These are phyloP conservation scores for Pycnococcus provasolii DNA, from an alignment of 139 green algal genomes.

Conservation along the genomic window DNA sequence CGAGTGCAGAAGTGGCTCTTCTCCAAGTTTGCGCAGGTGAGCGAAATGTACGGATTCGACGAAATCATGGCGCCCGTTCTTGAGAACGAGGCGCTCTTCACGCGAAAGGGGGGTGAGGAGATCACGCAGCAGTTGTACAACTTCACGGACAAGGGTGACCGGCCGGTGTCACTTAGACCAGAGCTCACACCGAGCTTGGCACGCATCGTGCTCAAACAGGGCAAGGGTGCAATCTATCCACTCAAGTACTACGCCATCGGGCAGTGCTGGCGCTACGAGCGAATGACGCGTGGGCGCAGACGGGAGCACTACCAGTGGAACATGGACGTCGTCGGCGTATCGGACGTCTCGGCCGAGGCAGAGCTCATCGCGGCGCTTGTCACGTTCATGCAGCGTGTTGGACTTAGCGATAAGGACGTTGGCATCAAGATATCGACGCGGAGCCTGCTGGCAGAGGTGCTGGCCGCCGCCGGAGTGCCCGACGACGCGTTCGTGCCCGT, in stretches of 20 bases:
- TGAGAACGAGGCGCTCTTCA: conserved; percentile 85
- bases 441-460: conserved; percentile 59
- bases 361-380: conserved; percentile 79
- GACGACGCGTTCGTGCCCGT: conserved; percentile 45
- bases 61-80: conserved; percentile 82
- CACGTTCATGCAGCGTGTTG: conserved; percentile 54
- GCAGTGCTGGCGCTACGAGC: conserved; percentile 92
- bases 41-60: conserved; percentile 68
- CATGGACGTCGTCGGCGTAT: conserved; percentile 82
- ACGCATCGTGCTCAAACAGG: conserved; percentile 28
- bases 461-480: conserved; percentile 45
- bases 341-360: conserved; percentile 70
- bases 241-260: conserved; percentile 87
- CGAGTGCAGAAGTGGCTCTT: conserved; percentile 84
- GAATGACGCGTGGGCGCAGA: conserved; percentile 72
- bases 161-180: conserved; percentile 70
- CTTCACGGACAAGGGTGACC: conserved; percentile 87
- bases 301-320: conserved; percentile 95
- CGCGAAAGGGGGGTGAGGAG: conserved; percentile 88
- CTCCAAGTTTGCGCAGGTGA: conserved; percentile 46
- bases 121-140: conserved; percentile 94
- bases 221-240: conserved; percentile 41
- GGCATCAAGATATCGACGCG: conserved; percentile 72
- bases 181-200: conserved; percentile 82
- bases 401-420: conserved; percentile 58